phyloP scores from a whole-genome alignment of 2,329 filamentous ascomycete genomes.

The Mycocentrospora acerina region DNA sequence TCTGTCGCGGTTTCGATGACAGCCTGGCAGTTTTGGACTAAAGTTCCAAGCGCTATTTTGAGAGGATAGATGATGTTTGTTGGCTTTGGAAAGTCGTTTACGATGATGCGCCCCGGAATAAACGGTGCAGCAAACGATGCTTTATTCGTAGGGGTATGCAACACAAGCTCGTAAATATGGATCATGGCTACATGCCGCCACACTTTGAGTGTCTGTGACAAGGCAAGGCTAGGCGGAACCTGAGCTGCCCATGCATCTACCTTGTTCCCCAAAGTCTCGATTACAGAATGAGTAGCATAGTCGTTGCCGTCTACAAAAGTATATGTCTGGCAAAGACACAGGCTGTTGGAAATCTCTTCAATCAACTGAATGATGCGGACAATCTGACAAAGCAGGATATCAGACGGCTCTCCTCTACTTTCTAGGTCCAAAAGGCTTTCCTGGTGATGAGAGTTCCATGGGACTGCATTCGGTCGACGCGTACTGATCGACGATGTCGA shows the following conservation, averaged over 20 bases:
- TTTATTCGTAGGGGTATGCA: constrained; percentile 32
- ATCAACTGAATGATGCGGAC: constrained; percentile 23
- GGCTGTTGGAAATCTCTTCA: constrained; percentile 20
- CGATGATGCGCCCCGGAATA: constrained; percentile 25
- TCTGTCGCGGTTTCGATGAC: constrained; percentile 20
- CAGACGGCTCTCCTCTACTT: constrained; percentile 15
- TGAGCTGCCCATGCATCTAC: constrained; percentile 26
- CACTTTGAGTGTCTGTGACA: constrained; percentile 23
- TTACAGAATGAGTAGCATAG: constrained; percentile 15
- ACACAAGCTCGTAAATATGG: constrained; percentile 20
- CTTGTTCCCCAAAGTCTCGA: constrained; percentile 18
- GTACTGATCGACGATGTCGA: constrained; percentile 20
- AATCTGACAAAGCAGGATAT: constrained; percentile 27
- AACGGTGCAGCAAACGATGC: constrained; percentile 28
- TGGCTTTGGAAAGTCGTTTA: constrained; percentile 29
- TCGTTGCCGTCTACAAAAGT: constrained; percentile 24
- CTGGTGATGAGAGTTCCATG: constrained; percentile 24
- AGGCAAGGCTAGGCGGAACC: constrained; percentile 20
- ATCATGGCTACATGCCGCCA: constrained; percentile 28
- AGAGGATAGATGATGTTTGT: constrained; percentile 18
- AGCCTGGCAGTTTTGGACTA: constrained; percentile 26
- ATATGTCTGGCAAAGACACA: constrained; percentile 21
- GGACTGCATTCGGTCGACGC: constrained; percentile 22
- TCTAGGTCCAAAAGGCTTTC: constrained; percentile 24
- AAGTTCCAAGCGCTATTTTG: constrained; percentile 10